Evolutionary conservation across 495 filamentous ascomycete genomes (phyloP), one percentile per base, ranked within the genome.

Genomic region (Staphylotrichum longicolle): DNA sequence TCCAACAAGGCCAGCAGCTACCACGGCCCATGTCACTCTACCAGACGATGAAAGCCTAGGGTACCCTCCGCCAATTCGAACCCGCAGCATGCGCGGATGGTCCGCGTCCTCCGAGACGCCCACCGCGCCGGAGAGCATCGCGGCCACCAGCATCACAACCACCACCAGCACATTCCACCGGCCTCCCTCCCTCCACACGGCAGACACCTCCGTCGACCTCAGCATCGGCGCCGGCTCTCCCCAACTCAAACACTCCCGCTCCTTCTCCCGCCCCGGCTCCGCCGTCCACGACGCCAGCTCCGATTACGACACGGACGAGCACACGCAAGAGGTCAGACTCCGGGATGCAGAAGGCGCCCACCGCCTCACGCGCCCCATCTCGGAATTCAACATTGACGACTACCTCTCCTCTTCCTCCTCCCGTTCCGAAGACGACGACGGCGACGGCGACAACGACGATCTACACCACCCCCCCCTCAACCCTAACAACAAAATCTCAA

Each of bases 201-300:
- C 75, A 4, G 74, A 73, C 37, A 80, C 77, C 4, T 78, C 77
- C 0, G 62, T 80, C 54, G 72, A 79, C 55, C 58, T 78, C 41
- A 65, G 5, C 46, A 7, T 42, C 27, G n/a, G 67, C 60, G 61
- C 66, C 55, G 59, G 57, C 8, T 53, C 67, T 49, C 59, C 65
- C 41, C 53, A 49, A 1, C 48, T 70, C 47, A 66, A 63, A 9
- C 61, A 61, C 34, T 58, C 63, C n/a, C 63, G 41, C 14, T 48
- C 49, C 47, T 59, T 60, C 40, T 58, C 63, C 20, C 63, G 46
- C 15, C 47, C 48, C 47, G 41, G 11, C 9, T 55, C 50, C 42
- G n/a, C 32, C 34, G 27, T 41, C n/a, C n/a, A 30, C 52, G 37
- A 41, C 34, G 30, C 15, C 6, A 8, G n/a, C 60, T 30, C 11